A percentile compares a stretch with the other conserved stretches of the same genome.
phyloP scores from a whole-genome alignment of 257 asterid species.

The Jacaranda copaia region DNA sequence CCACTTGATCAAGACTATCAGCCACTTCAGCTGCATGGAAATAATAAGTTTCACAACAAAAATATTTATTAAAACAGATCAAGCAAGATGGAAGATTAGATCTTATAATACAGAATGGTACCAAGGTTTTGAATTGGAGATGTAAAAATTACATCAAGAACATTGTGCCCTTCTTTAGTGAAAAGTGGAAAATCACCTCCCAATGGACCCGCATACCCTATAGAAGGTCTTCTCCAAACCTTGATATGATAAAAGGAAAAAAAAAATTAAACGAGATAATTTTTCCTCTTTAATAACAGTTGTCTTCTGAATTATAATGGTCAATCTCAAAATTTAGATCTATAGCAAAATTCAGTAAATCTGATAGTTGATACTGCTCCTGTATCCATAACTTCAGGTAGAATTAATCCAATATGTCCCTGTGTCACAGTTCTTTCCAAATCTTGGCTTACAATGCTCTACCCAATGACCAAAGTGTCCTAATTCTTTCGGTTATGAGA shows the following conservation, averaged over 20 bases:
- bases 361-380: background rate
- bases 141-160: constrained; percentile 76
- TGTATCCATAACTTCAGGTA: background rate
- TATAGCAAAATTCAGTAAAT: background rate
- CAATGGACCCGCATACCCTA: constrained; percentile 68
- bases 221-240: constrained; percentile 80
- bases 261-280: background rate
- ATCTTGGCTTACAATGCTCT: too few relatives aligned
- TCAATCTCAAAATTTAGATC: background rate
- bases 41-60: background rate
- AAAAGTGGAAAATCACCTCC: constrained; percentile 77
- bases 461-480: too few relatives aligned
- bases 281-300: background rate
- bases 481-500: too few relatives aligned
- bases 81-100: constrained; percentile 13
- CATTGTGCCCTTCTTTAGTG: constrained; percentile 73
- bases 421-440: background rate
- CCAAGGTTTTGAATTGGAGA: constrained; percentile 77
- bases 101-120: constrained; percentile 35
- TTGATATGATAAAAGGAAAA: constrained; percentile 27
- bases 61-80: background rate
- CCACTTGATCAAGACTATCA: constrained; percentile 61
- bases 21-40: constrained; percentile 66
- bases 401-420: background rate
- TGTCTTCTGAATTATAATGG: background rate